Base-by-base conservation (phyloP, 1,139 yeast genomes). In the Taphrina pruni region DNA sequence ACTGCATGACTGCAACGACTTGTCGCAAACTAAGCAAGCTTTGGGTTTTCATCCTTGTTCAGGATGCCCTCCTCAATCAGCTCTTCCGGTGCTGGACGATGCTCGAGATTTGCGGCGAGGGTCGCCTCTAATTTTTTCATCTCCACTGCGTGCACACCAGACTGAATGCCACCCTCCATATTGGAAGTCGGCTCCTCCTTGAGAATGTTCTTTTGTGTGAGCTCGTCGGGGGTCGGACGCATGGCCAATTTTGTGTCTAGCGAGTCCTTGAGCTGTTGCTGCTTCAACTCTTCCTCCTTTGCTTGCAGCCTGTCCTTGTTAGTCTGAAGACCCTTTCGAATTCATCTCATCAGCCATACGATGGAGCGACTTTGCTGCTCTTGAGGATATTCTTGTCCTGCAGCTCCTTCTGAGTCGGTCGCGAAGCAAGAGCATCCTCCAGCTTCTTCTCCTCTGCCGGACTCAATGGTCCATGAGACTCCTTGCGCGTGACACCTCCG, bases 301-400 rank as follows among this genome's bases (percentile, higher is more conserved):
- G 67, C 67, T 41, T 64, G 67, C 55, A 64, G 35, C 3, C 67
- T 64, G 17, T 7, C 17, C 20, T 7, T 17, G 50, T 62, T 50
- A 52, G 60, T 20, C 7, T 20, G 58, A 17, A 12, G 35, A 17
- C 35, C n/a, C 17, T 17, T 17, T 17, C 17, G 17, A 17, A 17
- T 17, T 17, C 38, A 35, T 12, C 17, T n/a, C 20, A n/a, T 12
- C 1, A 9, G 21, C 20, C 62, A 21, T 46, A 58, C 62, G 62
- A n/a, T 20, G 67, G 67, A 14, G 67, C 67, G 26, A 55, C 67
- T 45, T 64, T 54, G 6, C 51, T 55, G 26, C 46, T 41, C 48
- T 64, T 64, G 48, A 64, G 67, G 41, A 64, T 64, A 32, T 64
- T 64, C 61, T 64, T 64, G 38, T 64, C 67, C 48, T 55, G 60